Base-by-base conservation (phyloP, 2,329 filamentous ascomycete genomes). In the Xylariales sp. region DNA sequence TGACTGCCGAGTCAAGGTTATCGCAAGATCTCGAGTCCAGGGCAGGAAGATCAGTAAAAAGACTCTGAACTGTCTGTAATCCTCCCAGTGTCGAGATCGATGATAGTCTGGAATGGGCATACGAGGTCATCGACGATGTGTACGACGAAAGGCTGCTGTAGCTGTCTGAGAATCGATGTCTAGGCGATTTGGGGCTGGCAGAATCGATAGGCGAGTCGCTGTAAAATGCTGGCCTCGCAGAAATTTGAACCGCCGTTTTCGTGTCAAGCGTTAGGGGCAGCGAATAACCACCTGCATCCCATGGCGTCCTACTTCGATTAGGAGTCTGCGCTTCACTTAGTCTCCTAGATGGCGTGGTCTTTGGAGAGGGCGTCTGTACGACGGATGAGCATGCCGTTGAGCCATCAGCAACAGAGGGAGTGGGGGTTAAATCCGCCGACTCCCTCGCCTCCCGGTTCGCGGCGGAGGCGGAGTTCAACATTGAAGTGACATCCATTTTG, bases 81-180 rank as follows among this genome's bases (percentile, higher is more conserved):
- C 66, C 66, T 35, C 67, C 66, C 16, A 71, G 60, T 0, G 72
- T 76, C 2, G 74, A 76, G 29, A 69, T 60, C 1, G 74, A 78
- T 2, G 74, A 76, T 34, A 74, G 63, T 25, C 73, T 63, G 3
- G 74, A 78, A 48, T 77, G 72, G 1, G 63, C 60, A 12, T 59
- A 56, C 2, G 70, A 73, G 29, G 60, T 60, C 1, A 61, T 65
- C 3, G 71, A 67, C 3, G 70, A 69, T 14, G 64, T 63, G 49
- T 68, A 69, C 2, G 68, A 73, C 4, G 72, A 72, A 13, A 74
- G 53, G 39, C 69, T 78, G 60, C 72, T 72, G 37, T 66, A 63
- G 46, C 73, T 77, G 47, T 70, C 66, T 1, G 72, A 76, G 38
- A 63, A 65, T 48, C 63, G 69, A 55, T 70, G 68, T 33, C 50